Evolutionary conservation across 768 basidiomycete genomes (phyloP).

Genomic region (Gloeopeniophorella convolvens): DNA sequence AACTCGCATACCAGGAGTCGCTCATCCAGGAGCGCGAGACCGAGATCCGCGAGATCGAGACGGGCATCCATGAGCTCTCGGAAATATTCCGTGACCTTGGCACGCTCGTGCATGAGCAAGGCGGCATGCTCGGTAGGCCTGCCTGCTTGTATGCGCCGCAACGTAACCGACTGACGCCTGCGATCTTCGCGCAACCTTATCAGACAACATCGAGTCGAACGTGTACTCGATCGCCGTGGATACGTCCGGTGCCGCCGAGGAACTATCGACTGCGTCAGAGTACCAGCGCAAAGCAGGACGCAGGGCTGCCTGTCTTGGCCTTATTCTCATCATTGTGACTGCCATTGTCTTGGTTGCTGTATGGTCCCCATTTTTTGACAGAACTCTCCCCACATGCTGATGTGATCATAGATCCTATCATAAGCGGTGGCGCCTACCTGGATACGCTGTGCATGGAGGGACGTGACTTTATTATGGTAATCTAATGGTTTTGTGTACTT

Average conservation of each 20-base stretch:
- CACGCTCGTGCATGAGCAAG: conserved; percentile 91
- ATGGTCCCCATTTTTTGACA: conserved; percentile 28
- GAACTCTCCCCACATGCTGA: not conserved
- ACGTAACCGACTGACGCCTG: not conserved
- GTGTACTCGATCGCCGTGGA: conserved; percentile 81
- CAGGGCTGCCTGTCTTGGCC: conserved; percentile 82
- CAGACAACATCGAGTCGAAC: conserved; percentile 95
- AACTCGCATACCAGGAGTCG: conserved; percentile 93
- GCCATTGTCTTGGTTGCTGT: conserved; percentile 91
- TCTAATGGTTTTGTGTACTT: conserved; percentile 6
- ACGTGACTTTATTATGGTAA: conserved; percentile 14
- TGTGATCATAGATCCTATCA: not conserved
- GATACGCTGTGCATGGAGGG: not conserved
- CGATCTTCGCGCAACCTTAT: not conserved
- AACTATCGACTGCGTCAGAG: conserved; percentile 82
- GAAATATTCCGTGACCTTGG: conserved; percentile 97
- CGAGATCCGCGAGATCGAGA: conserved; percentile 95
- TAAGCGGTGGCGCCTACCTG: conserved; percentile 1
- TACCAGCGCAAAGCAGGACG: conserved; percentile 93
- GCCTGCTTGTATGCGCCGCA: not conserved
- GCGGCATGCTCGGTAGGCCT: conserved; percentile 81
- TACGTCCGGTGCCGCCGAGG: conserved; percentile 75
- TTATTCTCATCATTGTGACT: conserved; percentile 80
- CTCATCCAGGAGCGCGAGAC: conserved; percentile 89
- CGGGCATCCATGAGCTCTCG: conserved; percentile 90